phyloP scores from a whole-genome alignment of 768 basidiomycete species.

The Tricholoma sp. region DNA sequence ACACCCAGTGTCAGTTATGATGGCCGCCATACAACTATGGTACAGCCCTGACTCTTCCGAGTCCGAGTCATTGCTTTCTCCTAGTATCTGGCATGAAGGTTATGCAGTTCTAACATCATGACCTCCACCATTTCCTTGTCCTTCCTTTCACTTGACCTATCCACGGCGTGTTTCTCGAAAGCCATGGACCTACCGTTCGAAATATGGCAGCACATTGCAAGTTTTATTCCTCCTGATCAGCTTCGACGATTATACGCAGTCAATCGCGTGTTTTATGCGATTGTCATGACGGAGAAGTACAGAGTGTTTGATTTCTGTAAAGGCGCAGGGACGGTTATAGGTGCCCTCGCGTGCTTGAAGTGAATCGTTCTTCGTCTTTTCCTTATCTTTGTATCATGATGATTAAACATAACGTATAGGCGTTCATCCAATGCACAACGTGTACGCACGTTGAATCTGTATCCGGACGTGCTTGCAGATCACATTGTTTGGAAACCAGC shows the following conservation, averaged over 20 bases:
- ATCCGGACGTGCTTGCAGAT: background rate
- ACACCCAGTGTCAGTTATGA: no score
- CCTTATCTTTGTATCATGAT: background rate
- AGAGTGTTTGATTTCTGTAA: slow-evolving; percentile 5
- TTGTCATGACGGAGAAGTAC: slow-evolving; percentile 18
- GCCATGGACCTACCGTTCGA: slow-evolving; percentile 15
- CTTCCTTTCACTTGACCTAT: background rate
- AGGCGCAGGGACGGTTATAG: background rate
- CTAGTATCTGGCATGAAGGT: no score
- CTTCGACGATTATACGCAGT: slow-evolving; percentile 7
- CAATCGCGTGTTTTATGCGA: slow-evolving; percentile 12
- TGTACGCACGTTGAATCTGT: background rate
- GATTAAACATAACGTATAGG: background rate
- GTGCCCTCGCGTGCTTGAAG: background rate
- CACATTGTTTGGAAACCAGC: background rate
- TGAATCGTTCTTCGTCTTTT: background rate
- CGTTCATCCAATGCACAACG: background rate
- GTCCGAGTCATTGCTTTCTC: no score
- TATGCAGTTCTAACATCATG: no score
- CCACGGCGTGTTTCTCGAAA: background rate
- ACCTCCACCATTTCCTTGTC: background rate
- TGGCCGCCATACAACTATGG: no score
- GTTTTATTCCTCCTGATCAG: slow-evolving; percentile 8
- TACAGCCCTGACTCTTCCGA: no score
- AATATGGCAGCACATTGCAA: slow-evolving; percentile 13